Percentiles rank a stretch among this genome's conserved stretches.
phyloP scores from a whole-genome alignment of 176 grass and related monocot genomes.

The Hordeum marinum region DNA sequence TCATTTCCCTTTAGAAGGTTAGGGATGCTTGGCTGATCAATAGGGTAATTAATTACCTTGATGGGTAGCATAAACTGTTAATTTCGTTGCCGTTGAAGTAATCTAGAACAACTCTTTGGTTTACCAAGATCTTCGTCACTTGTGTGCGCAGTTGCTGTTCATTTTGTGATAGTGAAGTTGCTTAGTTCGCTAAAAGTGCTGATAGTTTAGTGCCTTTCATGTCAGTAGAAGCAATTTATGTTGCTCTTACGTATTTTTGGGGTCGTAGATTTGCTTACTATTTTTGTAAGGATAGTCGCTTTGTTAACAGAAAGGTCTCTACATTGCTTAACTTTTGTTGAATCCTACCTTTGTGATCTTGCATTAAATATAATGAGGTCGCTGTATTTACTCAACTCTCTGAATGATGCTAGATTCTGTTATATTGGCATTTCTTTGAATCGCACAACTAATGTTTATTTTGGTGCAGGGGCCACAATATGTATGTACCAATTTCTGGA shows the following conservation, averaged over 20 bases:
- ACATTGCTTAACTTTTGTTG: background rate
- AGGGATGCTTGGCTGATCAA: background rate
- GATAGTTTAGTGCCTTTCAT: background rate
- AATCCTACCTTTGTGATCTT: background rate
- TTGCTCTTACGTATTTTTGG: background rate
- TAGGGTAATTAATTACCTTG: background rate
- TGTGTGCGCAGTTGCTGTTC: background rate
- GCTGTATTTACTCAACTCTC: background rate
- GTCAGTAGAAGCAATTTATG: background rate
- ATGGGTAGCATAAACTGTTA: background rate
- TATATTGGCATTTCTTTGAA: conserved; percentile 8
- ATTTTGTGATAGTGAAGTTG: conserved; percentile 12
- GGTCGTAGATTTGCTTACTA: background rate
- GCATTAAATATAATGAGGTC: background rate
- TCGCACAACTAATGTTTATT: background rate
- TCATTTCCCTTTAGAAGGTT: background rate
- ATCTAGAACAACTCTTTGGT: background rate
- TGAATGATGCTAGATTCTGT: background rate
- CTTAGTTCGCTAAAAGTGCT: conserved; percentile 2
- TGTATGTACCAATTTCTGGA: conserved; percentile 97
- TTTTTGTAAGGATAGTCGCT: background rate
- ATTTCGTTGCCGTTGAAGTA: background rate
- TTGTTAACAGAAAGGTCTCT: background rate
- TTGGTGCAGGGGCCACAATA: conserved; percentile 79
- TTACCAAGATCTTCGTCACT: background rate